Base-by-base conservation (phyloP, 495 filamentous ascomycete genomes). In the Aspergillus indologenus region DNA sequence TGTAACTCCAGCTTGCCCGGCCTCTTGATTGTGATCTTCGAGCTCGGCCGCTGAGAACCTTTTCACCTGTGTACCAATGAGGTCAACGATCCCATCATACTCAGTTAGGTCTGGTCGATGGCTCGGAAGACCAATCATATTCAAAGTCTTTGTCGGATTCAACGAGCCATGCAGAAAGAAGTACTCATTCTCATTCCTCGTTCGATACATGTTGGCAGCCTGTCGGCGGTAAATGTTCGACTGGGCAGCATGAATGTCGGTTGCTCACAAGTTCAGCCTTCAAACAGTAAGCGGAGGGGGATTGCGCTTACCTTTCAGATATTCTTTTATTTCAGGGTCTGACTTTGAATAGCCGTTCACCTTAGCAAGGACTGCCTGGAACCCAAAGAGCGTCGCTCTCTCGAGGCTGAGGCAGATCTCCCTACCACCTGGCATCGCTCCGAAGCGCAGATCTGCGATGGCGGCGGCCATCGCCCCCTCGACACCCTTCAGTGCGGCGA, bases 141-240 rank as follows among this genome's bases (percentile, higher is more conserved):
- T 62, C 34, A 87, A 69, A 5, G 83, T 82, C 23, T 72, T 77
- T 7, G 71, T 76, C 18, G 85, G 84, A 47, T 86, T 82, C 14
- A 88, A 69, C 3, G 84, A 87, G 24, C 85, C 85, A 69, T 88
- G 85, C 52, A 87, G 83, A 65, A 88, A 85, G 63, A 83, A 88
- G 63, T 79, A 89, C 60, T 82, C 72, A 43, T 77, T 79, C 21
- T 65, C 72, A 47, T 75, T 75, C 56, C 77, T 81, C 17, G 84
- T 87, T 53, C 77, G 71, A 68, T 87, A 89, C 18, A 87, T 70
- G 65, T 85, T 86, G 20, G 84, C 84, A 15, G 84, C 84, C 29
- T 87, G 69, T 48, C 85, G 78, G n/a, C 84, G 79, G 61, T 89
- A 87, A 15, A 82, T 68, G 59, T 80, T 79, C 12, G 84, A 83